Evolutionary conservation across 805 yeast species (phyloP).

Genomic region (Myxozyma nipponensis): DNA sequence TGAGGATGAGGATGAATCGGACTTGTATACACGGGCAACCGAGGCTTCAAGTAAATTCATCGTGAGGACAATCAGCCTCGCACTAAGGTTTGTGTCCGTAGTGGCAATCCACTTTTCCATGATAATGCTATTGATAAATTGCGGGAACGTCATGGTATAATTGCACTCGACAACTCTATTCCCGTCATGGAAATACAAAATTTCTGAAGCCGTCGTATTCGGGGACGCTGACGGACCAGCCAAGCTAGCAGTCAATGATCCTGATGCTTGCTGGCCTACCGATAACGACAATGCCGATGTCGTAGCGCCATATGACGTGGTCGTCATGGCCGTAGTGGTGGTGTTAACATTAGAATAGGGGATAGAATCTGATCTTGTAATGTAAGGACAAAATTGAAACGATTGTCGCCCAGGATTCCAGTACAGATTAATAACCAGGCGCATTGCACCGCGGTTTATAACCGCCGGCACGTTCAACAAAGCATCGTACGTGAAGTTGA

Average conservation of each 20-base stretch:
- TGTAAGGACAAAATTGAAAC: constrained; percentile 57
- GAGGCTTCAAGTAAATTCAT: constrained; percentile 12
- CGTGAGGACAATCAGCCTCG: constrained; percentile 11
- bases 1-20: too few relatives aligned
- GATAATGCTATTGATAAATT: constrained; percentile 9
- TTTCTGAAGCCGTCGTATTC: neutral
- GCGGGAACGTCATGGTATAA: constrained; percentile 3
- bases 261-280: too few relatives aligned
- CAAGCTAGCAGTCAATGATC: too few relatives aligned
- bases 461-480: constrained; percentile 29
- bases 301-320: neutral
- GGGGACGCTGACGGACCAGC: too few relatives aligned
- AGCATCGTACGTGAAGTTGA: constrained; percentile 35
- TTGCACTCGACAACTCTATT: constrained; percentile 9
- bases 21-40: neutral
- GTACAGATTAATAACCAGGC: constrained; percentile 46
- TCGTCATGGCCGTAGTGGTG: neutral
- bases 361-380: neutral
- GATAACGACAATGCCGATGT: neutral
- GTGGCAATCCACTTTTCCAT: constrained; percentile 8
- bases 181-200: constrained; percentile 1
- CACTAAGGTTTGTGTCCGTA: constrained; percentile 20
- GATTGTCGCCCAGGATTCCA: constrained; percentile 43
- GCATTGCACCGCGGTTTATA: constrained; percentile 39
- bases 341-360: neutral